Evolutionary conservation across 768 basidiomycete species (phyloP).

Genomic region (Inosperma sp.): DNA sequence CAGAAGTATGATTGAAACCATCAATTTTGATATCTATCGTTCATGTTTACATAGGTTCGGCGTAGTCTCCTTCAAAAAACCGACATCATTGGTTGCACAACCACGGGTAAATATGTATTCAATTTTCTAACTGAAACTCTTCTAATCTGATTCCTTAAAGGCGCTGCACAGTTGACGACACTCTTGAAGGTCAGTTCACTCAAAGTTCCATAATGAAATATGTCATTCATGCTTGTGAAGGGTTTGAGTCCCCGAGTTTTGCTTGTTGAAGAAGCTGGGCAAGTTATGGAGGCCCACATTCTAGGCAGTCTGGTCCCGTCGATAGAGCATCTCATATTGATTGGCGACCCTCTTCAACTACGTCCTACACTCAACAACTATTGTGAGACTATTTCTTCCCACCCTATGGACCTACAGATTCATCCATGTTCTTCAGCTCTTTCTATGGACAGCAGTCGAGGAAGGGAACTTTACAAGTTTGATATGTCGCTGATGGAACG

Average conservation of each 20-base stretch:
- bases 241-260: slow-evolving; percentile 56
- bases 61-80: slow-evolving; percentile 48
- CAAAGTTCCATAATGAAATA: too few relatives aligned
- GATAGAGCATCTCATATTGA: slow-evolving; percentile 69
- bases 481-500: slow-evolving; percentile 78
- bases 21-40: neutral
- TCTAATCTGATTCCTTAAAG: neutral
- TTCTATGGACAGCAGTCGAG: slow-evolving; percentile 62
- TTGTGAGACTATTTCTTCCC: slow-evolving; percentile 33
- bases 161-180: slow-evolving; percentile 1
- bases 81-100: slow-evolving; percentile 73
- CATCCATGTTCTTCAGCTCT: slow-evolving; percentile 39
- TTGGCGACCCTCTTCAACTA: slow-evolving; percentile 77
- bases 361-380: slow-evolving; percentile 64
- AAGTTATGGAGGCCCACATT: slow-evolving; percentile 76
- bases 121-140: neutral
- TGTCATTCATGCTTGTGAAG: slow-evolving; percentile 29
- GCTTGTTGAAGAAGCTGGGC: slow-evolving; percentile 78
- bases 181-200: neutral
- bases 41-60: slow-evolving; percentile 42
- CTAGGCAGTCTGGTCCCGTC: slow-evolving; percentile 58
- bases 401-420: neutral
- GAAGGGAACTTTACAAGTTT: slow-evolving; percentile 51
- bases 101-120: slow-evolving; percentile 49
- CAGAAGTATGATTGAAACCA: slow-evolving; percentile 44